Evolutionary conservation across 768 basidiomycete genomes (phyloP).

Genomic region (Lentinula raphanica): DNA sequence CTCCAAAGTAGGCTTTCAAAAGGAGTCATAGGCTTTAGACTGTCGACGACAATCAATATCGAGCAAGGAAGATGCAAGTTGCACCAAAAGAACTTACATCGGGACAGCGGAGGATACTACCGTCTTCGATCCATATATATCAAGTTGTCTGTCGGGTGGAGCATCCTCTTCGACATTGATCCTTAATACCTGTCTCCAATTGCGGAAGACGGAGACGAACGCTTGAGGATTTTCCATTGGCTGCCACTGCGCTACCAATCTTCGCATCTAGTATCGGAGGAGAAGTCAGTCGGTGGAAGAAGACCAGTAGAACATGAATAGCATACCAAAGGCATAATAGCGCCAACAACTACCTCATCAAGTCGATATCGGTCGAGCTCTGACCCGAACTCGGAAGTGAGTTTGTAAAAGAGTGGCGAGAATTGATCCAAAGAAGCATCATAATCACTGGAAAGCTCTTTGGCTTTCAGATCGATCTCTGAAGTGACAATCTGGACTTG

Average conservation of each 20-base stretch:
- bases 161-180: slow-evolving; percentile 44
- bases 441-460: slow-evolving; percentile 58
- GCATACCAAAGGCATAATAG: slow-evolving; percentile 72
- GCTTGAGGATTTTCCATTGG: slow-evolving; percentile 73
- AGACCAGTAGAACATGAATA: no score
- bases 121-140: slow-evolving; percentile 50
- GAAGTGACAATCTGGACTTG: slow-evolving; percentile 71
- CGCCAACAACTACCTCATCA: slow-evolving; percentile 91
- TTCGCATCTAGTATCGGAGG: slow-evolving; percentile 52
- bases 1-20: slow-evolving; percentile 95
- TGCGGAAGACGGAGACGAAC: slow-evolving; percentile 59
- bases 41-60: slow-evolving; percentile 19
- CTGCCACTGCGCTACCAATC: slow-evolving; percentile 72
- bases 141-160: slow-evolving; percentile 40
- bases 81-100: slow-evolving; percentile 27
- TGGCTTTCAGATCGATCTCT: slow-evolving; percentile 61
- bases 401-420: slow-evolving; percentile 62
- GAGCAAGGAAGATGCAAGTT: background rate
- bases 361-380: slow-evolving; percentile 79
- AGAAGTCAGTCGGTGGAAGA: no score
- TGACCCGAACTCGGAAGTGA: slow-evolving; percentile 60
- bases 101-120: slow-evolving; percentile 23
- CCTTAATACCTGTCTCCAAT: slow-evolving; percentile 66
- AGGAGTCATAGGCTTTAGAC: slow-evolving; percentile 79
- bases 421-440: slow-evolving; percentile 74